A percentile compares a stretch with the other conserved stretches of the same genome.
phyloP scores from a whole-genome alignment of 2,329 filamentous ascomycete species.

The Ophiosphaerella herpotricha region DNA sequence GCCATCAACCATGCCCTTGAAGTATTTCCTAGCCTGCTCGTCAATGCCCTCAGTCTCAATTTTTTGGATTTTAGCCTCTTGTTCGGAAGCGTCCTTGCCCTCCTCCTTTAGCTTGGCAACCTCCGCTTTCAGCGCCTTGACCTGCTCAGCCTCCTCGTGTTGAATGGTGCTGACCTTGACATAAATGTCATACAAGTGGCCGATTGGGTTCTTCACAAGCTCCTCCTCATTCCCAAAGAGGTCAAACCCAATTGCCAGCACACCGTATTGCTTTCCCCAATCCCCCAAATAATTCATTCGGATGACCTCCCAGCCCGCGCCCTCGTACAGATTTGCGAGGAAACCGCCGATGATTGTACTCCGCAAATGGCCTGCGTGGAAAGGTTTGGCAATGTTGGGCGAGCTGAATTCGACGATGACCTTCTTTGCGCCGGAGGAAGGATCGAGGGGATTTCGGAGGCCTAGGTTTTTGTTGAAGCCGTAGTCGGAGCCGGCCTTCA shows the following conservation, averaged over 20 bases:
- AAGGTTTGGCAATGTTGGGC: conserved; percentile 85
- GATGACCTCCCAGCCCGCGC: conserved; percentile 71
- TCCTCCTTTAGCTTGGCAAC: conserved; percentile 44
- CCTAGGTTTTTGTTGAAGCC: conserved; percentile 66
- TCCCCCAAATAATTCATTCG: conserved; percentile 78
- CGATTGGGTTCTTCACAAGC: conserved; percentile 73
- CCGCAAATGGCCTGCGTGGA: conserved; percentile 74
- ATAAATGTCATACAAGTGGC: conserved; percentile 82
- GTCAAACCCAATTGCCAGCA: conserved; percentile 74
- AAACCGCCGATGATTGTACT: conserved; percentile 79
- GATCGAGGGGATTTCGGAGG: conserved; percentile 64
- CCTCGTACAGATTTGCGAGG: conserved; percentile 70
- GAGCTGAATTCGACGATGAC: conserved; percentile 82
- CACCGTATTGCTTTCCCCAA: conserved; percentile 76
- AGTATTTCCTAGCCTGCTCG: conserved; percentile 73
- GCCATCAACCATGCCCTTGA: conserved; percentile 70
- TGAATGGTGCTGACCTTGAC: conserved; percentile 72
- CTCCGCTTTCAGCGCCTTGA: conserved; percentile 60
- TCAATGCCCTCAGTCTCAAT: conserved; percentile 54
- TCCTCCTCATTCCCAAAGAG: conserved; percentile 75
- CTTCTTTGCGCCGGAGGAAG: conserved; percentile 65
- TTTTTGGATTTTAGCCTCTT: conserved; percentile 50
- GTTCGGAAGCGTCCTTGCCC: conserved; percentile 48
- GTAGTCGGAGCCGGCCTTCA: conserved; percentile 63
- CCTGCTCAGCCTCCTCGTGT: conserved; percentile 67